Base-by-base conservation (phyloP, 805 yeast genomes). In the Cyberlindnera amylophila region DNA sequence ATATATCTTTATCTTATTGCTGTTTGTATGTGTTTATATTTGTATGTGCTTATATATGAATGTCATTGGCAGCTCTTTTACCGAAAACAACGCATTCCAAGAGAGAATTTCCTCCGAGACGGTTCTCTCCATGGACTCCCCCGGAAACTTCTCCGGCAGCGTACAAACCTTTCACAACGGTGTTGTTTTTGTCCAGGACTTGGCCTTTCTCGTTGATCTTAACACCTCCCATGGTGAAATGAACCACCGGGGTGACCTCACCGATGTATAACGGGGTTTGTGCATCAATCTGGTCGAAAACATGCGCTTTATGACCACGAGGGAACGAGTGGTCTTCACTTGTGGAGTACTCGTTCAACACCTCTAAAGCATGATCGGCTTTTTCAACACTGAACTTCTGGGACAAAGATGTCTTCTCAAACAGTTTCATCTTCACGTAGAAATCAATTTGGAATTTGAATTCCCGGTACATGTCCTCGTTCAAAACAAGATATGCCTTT, bases 141-240 rank as follows among this genome's bases (percentile, higher is more conserved):
- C 86, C 86, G 36, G 81, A 74, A 16, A 77, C 74, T 56, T 81
- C 87, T 12, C 87, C 88, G 16, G 75, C 76, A 0, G 86, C 86
- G 57, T 67, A 80, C 9, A 81, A 53, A 13, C 81, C 79, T 2
- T 61, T 53, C 8, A 67, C 51, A 2, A 58, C 42, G 14, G 59
- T 53, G 34, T 58, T 62, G 26, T 64, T 51, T 32, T 61, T 53
- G 19, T 51, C 55, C n/a, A 71, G 36, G 2, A 76, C 77, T 42
- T 70, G 70, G 0, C 75, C 63, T 32, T 67, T 54, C 18, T 67
- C 72, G 53, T 77, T 69, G 42, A 79, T 75, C 57, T 71, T 71
- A 5, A 78, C 76, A 36, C 88, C 87, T 17, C 88, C 87, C 70
- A 74, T 80, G 8, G 86, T 77, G 59, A 78, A 80, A 58, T 80